A percentile compares a stretch with the other conserved stretches of the same genome.
phyloP scores from a whole-genome alignment of 2,329 filamentous ascomycete genomes.

The Didymella exigua region DNA sequence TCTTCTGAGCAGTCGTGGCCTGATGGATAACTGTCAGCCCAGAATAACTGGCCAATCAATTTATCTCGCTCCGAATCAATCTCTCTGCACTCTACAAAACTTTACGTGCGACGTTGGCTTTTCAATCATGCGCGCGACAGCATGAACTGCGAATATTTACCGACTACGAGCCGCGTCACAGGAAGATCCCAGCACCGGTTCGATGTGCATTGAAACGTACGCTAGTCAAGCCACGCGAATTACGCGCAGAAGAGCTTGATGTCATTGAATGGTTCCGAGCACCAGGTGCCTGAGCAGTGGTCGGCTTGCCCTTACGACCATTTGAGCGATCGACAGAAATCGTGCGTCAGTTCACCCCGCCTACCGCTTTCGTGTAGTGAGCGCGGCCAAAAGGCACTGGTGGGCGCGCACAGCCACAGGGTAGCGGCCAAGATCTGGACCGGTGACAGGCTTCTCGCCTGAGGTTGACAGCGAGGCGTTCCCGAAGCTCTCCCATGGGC shows the following conservation, averaged over 20 bases:
- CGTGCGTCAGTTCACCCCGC: slow-evolving; percentile 2
- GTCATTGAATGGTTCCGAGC: slow-evolving; percentile 9
- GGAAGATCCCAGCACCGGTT: neutral
- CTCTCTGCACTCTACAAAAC: neutral
- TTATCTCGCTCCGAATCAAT: neutral
- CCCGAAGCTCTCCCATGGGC: slow-evolving; percentile 2
- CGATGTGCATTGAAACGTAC: slow-evolving; percentile 10
- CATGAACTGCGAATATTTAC: neutral
- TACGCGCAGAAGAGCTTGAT: slow-evolving; percentile 16
- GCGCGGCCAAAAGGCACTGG: neutral
- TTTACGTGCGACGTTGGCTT: slow-evolving; percentile 3
- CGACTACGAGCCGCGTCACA: neutral
- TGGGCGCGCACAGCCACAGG: slow-evolving; percentile 9
- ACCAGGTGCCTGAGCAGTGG: slow-evolving; percentile 1
- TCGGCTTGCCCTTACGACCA: neutral
- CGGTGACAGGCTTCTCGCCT: slow-evolving; percentile 5
- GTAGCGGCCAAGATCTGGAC: slow-evolving; percentile 3
- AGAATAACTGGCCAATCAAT: slow-evolving; percentile 11
- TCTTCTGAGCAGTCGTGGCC: slow-evolving; percentile 1
- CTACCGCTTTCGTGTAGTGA: slow-evolving; percentile 9
- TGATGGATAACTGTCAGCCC: slow-evolving; percentile 2
- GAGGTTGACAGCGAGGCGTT: slow-evolving; percentile 14
- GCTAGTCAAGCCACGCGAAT: slow-evolving; percentile 13
- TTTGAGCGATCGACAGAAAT: slow-evolving; percentile 3
- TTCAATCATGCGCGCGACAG: slow-evolving; percentile 1